phyloP scores from a whole-genome alignment of 805 yeast species.

The Kodamaea kakaduensis region DNA sequence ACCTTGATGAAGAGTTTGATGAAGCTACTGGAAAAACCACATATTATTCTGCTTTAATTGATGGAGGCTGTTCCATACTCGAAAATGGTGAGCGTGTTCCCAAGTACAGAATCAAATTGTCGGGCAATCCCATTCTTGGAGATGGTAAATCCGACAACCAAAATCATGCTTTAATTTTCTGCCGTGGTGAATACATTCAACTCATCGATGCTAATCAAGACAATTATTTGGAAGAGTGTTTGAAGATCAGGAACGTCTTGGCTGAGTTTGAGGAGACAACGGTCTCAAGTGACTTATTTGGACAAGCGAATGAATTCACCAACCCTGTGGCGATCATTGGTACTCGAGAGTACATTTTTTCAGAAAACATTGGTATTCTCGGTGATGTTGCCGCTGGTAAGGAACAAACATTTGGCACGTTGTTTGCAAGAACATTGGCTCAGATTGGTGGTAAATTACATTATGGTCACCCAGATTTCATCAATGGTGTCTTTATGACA shows the following conservation, averaged over 20 bases:
- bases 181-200: conserved; percentile 78
- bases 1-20: conserved; percentile 51
- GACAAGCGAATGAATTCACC: conserved; percentile 17
- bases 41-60: conserved; percentile 65
- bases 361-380: conserved; percentile 75
- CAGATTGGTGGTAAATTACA: conserved; percentile 80
- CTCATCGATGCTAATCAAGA: conserved; percentile 83
- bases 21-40: conserved; percentile 38
- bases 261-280: conserved; percentile 68
- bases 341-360: conserved; percentile 77
- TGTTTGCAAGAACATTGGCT: conserved; percentile 78
- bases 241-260: conserved; percentile 68
- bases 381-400: conserved; percentile 89
- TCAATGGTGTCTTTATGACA: conserved; percentile 71
- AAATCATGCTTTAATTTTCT: conserved; percentile 68
- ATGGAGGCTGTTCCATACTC: conserved; percentile 60
- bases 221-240: conserved; percentile 75
- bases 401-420: conserved; percentile 83
- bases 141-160: conserved; percentile 86
- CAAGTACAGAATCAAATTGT: conserved; percentile 56
- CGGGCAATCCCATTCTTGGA: conserved; percentile 81
- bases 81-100: conserved; percentile 47
- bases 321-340: conserved; percentile 80
- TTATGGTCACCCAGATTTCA: conserved; percentile 84
- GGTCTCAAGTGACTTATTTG: conserved; percentile 13